phyloP scores from a whole-genome alignment of 192 early-diverging fungal species.

The Geosiphon pyriformis region DNA sequence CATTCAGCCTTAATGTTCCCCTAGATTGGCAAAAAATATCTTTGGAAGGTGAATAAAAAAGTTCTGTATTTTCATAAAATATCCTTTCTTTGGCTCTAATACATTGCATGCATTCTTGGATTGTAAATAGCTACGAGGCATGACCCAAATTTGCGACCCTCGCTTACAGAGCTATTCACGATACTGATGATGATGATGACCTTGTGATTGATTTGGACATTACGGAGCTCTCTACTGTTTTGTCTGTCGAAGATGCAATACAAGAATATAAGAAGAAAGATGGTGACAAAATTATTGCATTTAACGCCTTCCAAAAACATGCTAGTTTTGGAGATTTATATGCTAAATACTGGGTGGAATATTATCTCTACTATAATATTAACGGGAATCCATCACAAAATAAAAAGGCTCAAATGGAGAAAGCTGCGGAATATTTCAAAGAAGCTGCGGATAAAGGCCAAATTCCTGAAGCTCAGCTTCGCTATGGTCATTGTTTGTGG shows the following conservation, averaged over 20 bases:
- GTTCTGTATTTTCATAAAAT: background rate
- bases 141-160: background rate
- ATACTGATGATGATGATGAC: too few relatives aligned
- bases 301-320: background rate
- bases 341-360: conserved; percentile 5
- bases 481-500: conserved; percentile 7
- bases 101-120: too few relatives aligned
- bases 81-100: too few relatives aligned
- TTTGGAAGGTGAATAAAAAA: background rate
- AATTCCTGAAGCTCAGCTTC: conserved; percentile 1
- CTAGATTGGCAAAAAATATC: background rate
- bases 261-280: background rate
- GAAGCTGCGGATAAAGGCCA: background rate
- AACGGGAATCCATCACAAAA: background rate
- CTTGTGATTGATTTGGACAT: too few relatives aligned
- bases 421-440: background rate
- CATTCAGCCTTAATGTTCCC: background rate
- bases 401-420: background rate
- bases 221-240: background rate
- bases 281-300: background rate
- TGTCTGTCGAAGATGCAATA: background rate
- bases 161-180: background rate
- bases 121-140: background rate
- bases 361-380: conserved; percentile 11
- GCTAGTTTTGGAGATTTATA: background rate